Percentiles rank a stretch among this genome's conserved stretches.
phyloP scores from a whole-genome alignment of 75 land plant species.

The Selaginella tamariscina region DNA sequence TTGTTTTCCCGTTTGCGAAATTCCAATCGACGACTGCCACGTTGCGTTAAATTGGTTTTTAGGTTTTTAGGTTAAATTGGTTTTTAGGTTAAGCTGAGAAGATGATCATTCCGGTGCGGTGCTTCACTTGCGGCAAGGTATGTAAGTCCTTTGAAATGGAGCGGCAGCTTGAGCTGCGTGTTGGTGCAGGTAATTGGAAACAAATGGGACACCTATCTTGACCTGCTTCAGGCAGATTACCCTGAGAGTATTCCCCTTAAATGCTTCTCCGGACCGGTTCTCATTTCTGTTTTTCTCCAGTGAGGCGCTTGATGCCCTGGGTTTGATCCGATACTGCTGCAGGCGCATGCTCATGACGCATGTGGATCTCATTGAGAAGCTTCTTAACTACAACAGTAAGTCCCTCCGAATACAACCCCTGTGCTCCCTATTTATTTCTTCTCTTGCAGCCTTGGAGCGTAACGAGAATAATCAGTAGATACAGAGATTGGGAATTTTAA shows the following conservation, averaged over 20 bases:
- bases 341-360: slow-evolving; percentile 98
- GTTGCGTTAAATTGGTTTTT: too few species aligned
- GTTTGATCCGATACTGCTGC: slow-evolving; percentile 84
- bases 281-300: slow-evolving; percentile 27
- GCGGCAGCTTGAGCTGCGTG: neutral
- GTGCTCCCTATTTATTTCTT: neutral
- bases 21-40: too few species aligned
- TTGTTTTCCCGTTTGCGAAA: too few species aligned
- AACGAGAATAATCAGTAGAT: neutral
- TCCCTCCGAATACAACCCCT: neutral
- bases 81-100: too few species aligned
- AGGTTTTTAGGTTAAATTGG: too few species aligned
- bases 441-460: neutral
- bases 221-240: slow-evolving; percentile 91
- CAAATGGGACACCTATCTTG: slow-evolving; percentile 94
- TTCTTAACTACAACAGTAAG: slow-evolving; percentile 92
- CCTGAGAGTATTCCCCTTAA: slow-evolving; percentile 54
- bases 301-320: slow-evolving; percentile 89
- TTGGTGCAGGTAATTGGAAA: slow-evolving; percentile 77
- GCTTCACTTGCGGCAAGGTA: slow-evolving; percentile 95
- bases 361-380: slow-evolving; percentile 96
- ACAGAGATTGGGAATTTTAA: too few species aligned
- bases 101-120: slow-evolving; percentile 90
- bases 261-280: neutral
- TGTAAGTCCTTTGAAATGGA: neutral